phyloP scores from a whole-genome alignment of 2,329 filamentous ascomycete species.

The Gaeumannomyces sp. region DNA sequence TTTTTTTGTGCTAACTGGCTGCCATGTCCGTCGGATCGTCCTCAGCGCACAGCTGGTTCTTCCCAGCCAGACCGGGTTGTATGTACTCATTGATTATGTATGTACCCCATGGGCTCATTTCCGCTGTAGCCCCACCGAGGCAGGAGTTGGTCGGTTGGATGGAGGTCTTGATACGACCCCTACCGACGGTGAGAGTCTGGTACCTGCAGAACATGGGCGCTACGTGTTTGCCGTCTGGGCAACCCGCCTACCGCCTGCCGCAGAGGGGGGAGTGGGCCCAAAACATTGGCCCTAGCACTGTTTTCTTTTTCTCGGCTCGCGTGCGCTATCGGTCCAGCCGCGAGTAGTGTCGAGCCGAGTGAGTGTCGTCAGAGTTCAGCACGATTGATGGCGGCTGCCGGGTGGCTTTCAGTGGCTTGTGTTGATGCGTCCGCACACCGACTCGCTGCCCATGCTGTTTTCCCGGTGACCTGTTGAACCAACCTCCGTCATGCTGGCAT shows the following conservation, averaged over 20 bases:
- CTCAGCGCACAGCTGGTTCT: too few species aligned
- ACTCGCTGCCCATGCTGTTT: neutral
- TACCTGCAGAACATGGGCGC: slow-evolving; percentile 5
- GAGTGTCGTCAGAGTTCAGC: too few species aligned
- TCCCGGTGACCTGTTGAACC: too few species aligned
- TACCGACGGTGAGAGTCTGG: neutral
- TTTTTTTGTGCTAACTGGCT: neutral
- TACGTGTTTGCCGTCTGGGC: slow-evolving; percentile 5
- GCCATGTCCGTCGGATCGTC: neutral
- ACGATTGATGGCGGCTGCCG: too few species aligned
- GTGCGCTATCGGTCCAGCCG: too few species aligned
- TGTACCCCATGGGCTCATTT: slow-evolving; percentile 7
- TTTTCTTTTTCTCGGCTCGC: too few species aligned
- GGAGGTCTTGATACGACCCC: slow-evolving; percentile 2
- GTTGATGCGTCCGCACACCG: neutral
- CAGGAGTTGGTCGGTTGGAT: neutral
- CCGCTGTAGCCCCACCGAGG: neutral
- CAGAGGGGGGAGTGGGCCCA: too few species aligned
- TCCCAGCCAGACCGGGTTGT: too few species aligned
- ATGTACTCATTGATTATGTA: too few species aligned
- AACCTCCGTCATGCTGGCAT: neutral
- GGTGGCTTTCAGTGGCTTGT: neutral
- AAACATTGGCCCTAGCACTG: too few species aligned
- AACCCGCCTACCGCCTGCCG: neutral
- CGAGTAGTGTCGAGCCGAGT: neutral